phyloP scores from a whole-genome alignment of 306 rosid species.

The Psophocarpus tetragonolobus region DNA sequence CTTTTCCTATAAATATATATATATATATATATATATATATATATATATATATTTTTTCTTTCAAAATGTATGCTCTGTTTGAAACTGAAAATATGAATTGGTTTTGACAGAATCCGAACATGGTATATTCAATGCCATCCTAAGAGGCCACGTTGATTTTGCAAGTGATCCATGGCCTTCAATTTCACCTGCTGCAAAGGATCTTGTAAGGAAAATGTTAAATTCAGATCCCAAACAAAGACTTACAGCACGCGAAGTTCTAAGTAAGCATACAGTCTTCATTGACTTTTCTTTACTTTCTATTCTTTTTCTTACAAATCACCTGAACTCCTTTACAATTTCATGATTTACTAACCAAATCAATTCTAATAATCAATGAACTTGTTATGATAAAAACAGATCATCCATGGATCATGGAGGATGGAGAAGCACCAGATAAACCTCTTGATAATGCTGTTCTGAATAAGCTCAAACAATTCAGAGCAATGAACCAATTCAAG shows the following conservation, averaged over 20 bases:
- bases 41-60: neutral
- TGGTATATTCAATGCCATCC: slow-evolving; percentile 46
- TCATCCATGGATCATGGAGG: slow-evolving; percentile 87
- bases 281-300: neutral
- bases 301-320: neutral
- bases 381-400: slow-evolving; percentile 37
- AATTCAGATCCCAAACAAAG: slow-evolving; percentile 69
- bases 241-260: slow-evolving; percentile 65
- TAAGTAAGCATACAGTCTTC: slow-evolving; percentile 47
- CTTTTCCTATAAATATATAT: too few relatives aligned
- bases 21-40: too few relatives aligned
- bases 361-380: neutral
- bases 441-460: slow-evolving; percentile 85
- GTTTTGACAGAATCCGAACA: slow-evolving; percentile 40
- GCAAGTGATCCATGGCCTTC: slow-evolving; percentile 90
- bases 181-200: slow-evolving; percentile 77
- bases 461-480: slow-evolving; percentile 82
- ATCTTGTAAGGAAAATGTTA: slow-evolving; percentile 82
- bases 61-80: neutral
- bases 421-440: slow-evolving; percentile 47
- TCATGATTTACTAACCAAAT: neutral
- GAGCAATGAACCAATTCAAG: slow-evolving; percentile 58
- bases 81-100: neutral
- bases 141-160: slow-evolving; percentile 73
- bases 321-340: neutral